phyloP scores from a whole-genome alignment of 768 basidiomycete genomes.

The Collybiopsis confluens region DNA sequence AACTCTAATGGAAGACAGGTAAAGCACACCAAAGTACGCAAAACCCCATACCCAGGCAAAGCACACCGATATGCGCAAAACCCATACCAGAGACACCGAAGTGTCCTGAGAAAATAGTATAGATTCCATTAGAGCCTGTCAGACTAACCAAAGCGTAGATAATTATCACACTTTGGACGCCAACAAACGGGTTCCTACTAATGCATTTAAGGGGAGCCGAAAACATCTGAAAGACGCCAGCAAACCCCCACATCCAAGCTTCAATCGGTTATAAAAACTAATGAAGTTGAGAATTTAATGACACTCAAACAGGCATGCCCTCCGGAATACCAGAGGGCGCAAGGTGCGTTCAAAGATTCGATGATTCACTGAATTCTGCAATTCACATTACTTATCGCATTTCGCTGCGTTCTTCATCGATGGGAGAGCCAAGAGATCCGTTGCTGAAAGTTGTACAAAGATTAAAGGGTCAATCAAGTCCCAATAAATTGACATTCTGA shows the following conservation, averaged over 20 bases:
- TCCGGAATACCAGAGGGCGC: slow-evolving; percentile 71
- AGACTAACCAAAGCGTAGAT: slow-evolving; percentile 32
- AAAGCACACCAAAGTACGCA: too few relatives aligned
- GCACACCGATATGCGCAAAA: too few relatives aligned
- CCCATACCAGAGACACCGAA: too few relatives aligned
- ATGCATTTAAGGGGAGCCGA: slow-evolving; percentile 44
- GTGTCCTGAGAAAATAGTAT: too few relatives aligned
- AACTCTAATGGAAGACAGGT: too few relatives aligned
- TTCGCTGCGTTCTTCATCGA: slow-evolving; percentile 81
- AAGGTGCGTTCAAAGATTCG: slow-evolving; percentile 82
- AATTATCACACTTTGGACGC: slow-evolving; percentile 49
- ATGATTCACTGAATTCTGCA: slow-evolving; percentile 81
- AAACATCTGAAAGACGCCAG: slow-evolving; percentile 22
- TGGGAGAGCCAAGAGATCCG: slow-evolving; percentile 76
- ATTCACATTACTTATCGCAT: slow-evolving; percentile 82
- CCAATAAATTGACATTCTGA: too few relatives aligned
- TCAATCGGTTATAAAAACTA: slow-evolving; percentile 22
- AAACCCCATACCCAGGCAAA: slow-evolving; percentile 80
- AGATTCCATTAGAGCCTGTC: too few relatives aligned
- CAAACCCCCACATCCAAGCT: slow-evolving; percentile 41
- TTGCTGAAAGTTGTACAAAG: too few relatives aligned
- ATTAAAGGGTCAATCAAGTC: too few relatives aligned
- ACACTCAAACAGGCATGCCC: slow-evolving; percentile 78
- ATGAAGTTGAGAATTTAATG: slow-evolving; percentile 49
- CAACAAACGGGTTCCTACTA: slow-evolving; percentile 28